Percentiles rank a stretch among this genome's conserved stretches.
These are phyloP conservation scores for Calonectria pteridis DNA, from an alignment of 2,329 filamentous ascomycete genomes.

Conservation along the genomic window DNA sequence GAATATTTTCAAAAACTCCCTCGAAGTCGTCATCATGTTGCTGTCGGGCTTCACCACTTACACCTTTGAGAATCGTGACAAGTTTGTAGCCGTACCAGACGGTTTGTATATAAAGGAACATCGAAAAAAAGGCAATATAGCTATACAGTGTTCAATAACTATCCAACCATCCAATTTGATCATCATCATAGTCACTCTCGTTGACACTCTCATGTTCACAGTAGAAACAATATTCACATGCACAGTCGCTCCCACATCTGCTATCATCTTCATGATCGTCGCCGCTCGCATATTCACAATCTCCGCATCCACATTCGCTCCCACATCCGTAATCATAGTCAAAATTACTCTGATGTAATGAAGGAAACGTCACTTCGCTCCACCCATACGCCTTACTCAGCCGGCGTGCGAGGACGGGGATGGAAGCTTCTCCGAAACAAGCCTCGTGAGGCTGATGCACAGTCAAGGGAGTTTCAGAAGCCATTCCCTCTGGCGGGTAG, in stretches of 20 bases:
- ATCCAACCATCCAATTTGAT: too few relatives aligned
- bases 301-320: background rate
- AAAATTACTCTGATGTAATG: too few relatives aligned
- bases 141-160: background rate
- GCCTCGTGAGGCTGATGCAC: slow-evolving; percentile 53
- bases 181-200: too few relatives aligned
- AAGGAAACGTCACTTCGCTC: slow-evolving; percentile 48
- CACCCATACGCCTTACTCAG: slow-evolving; percentile 53
- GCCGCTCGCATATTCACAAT: background rate
- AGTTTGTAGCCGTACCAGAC: background rate
- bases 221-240: too few relatives aligned
- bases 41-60: background rate
- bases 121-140: background rate
- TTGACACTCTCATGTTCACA: too few relatives aligned
- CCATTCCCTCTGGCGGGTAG: slow-evolving; percentile 44
- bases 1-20: background rate
- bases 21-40: background rate
- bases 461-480: slow-evolving; percentile 45
- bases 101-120: background rate
- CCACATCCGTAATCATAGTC: background rate
- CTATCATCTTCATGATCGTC: background rate
- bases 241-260: too few relatives aligned
- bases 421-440: slow-evolving; percentile 48
- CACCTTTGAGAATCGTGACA: background rate
- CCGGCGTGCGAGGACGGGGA: slow-evolving; percentile 46